Evolutionary conservation across 2,329 filamentous ascomycete species (phyloP).

Genomic region (Chalara sp.): DNA sequence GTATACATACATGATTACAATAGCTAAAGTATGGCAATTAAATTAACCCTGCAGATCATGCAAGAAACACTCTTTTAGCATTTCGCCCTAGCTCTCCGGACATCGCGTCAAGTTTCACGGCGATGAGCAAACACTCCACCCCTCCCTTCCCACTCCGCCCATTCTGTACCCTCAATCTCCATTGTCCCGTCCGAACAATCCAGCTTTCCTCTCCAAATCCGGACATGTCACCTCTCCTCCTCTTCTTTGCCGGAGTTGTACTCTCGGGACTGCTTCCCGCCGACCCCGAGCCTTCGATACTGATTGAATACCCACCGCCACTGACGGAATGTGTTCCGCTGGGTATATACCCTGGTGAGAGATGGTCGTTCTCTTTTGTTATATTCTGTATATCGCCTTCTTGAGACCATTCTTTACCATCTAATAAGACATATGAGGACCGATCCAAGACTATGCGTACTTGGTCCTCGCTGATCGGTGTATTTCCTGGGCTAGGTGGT

Average conservation of each 20-base stretch:
- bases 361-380: background rate
- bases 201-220: slow-evolving; percentile 34
- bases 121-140: slow-evolving; percentile 66
- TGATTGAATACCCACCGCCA: slow-evolving; percentile 5
- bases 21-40: background rate
- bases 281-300: background rate
- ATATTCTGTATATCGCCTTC: background rate
- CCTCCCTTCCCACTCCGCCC: slow-evolving; percentile 39
- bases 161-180: slow-evolving; percentile 61
- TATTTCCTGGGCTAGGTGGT: slow-evolving; percentile 61
- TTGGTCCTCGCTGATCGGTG: slow-evolving; percentile 61
- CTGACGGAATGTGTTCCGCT: background rate
- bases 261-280: slow-evolving; percentile 1
- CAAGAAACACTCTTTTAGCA: slow-evolving; percentile 55
- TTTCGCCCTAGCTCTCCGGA: slow-evolving; percentile 63
- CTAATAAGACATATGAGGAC: slow-evolving; percentile 51
- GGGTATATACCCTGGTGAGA: too few species aligned
- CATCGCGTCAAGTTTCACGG: slow-evolving; percentile 69
- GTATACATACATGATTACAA: background rate
- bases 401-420: slow-evolving; percentile 37
- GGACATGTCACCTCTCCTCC: slow-evolving; percentile 5
- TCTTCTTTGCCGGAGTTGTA: slow-evolving; percentile 4
- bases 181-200: slow-evolving; percentile 63
- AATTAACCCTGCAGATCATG: background rate
- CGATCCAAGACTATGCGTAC: slow-evolving; percentile 58